Evolutionary conservation across 169 alveolate species (phyloP).

Genomic region (Toxoplasma gondii): DNA sequence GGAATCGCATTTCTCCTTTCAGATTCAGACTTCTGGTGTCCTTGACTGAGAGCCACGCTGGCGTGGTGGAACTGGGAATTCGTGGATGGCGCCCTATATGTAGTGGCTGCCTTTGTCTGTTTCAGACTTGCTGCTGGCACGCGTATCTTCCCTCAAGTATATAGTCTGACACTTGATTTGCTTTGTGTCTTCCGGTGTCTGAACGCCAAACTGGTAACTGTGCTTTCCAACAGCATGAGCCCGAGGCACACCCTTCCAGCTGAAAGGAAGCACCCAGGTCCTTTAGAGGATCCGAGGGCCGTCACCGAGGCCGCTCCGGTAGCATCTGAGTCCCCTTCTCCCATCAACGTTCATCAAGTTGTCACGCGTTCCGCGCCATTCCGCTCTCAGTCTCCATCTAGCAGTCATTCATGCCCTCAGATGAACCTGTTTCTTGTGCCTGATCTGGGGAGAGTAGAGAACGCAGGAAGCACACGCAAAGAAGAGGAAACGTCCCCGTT

Average conservation of each 20-base stretch:
- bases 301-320: not conserved
- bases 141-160: not conserved
- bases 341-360: not conserved
- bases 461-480: too few relatives aligned
- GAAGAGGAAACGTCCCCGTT: too few relatives aligned
- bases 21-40: too few relatives aligned
- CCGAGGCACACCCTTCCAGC: not conserved
- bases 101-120: not conserved
- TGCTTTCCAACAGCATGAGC: conserved; percentile 20
- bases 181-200: not conserved
- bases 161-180: not conserved
- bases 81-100: too few relatives aligned
- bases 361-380: conserved; percentile 19
- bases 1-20: too few relatives aligned
- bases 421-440: not conserved
- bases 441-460: not conserved
- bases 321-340: conserved; percentile 16
- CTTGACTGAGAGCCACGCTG: too few relatives aligned
- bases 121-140: not conserved
- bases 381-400: not conserved
- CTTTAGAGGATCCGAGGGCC: not conserved
- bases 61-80: too few relatives aligned
- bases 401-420: not conserved
- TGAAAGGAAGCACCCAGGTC: not conserved
- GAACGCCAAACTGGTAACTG: not conserved